Conservation (phyloP, 139 green algal genomes). For the Tetraselmis chui region DNA sequence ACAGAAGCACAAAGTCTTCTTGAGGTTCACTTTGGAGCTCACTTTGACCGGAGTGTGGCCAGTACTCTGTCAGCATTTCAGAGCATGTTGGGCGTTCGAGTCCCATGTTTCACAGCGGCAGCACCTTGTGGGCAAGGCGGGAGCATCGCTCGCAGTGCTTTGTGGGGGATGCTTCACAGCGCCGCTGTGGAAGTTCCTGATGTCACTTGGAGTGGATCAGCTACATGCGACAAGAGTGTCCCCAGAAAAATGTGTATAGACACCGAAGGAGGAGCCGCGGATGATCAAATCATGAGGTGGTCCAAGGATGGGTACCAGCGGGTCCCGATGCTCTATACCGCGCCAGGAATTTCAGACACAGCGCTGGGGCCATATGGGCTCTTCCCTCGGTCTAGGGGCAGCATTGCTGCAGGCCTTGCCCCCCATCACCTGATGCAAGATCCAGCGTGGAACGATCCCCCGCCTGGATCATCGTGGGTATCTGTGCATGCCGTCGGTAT, state of each 20-base stretch:
- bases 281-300: too few species aligned
- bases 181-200: neutral
- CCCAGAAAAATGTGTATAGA: too few species aligned
- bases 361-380: neutral
- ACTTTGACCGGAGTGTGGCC: neutral
- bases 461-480: neutral
- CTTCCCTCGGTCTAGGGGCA: neutral
- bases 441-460: neutral
- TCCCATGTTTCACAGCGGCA: neutral
- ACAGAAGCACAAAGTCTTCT: too few species aligned
- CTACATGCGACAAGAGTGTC: too few species aligned
- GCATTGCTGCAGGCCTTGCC: neutral
- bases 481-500: slow-evolving; percentile 8
- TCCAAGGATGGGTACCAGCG: neutral
- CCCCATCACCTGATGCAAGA: neutral
- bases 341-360: neutral
- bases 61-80: neutral
- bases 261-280: too few species aligned
- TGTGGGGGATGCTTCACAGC: neutral
- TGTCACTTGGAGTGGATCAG: neutral
- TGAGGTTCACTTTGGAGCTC: too few species aligned
- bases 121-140: neutral
- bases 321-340: neutral
- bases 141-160: neutral
- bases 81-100: neutral